Conservation (phyloP, 129 eudicot species). For the Helichrysum umbraculigerum region DNA sequence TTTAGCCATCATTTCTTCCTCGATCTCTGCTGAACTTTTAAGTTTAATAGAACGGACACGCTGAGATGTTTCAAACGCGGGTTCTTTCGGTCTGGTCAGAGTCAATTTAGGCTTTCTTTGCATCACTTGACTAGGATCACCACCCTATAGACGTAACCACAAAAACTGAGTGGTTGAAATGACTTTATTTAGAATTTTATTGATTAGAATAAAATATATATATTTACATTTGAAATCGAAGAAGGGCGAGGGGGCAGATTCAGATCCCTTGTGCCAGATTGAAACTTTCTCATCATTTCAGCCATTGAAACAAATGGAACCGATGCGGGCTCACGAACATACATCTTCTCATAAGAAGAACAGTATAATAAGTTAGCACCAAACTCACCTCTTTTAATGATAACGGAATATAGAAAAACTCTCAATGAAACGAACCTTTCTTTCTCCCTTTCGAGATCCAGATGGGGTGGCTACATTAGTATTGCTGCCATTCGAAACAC, state of each 20-base stretch:
- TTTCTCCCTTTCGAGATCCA: constrained; percentile 55
- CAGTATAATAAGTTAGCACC: constrained; percentile 11
- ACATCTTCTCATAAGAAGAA: constrained; percentile 45
- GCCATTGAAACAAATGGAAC: constrained; percentile 91
- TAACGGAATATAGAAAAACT: background rate
- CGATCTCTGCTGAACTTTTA: constrained; percentile 84
- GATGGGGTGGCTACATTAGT: constrained; percentile 41
- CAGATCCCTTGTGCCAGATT: constrained; percentile 73
- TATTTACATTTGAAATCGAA: constrained; percentile 49
- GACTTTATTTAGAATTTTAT: background rate
- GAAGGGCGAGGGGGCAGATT: constrained; percentile 45
- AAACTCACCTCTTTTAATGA: background rate
- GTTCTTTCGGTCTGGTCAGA: constrained; percentile 87
- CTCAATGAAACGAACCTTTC: constrained; percentile 57
- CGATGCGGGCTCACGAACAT: constrained; percentile 71
- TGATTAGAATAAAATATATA: background rate
- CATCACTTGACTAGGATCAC: constrained; percentile 38
- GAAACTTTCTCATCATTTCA: constrained; percentile 89
- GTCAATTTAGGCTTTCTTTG: constrained; percentile 70
- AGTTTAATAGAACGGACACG: constrained; percentile 60
- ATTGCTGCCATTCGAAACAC: constrained; percentile 34
- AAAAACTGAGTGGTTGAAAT: background rate
- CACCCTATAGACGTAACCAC: constrained; percentile 37
- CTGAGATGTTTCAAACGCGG: constrained; percentile 89
- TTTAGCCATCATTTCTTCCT: constrained; percentile 95